Percentiles rank a stretch among this genome's conserved stretches.
phyloP scores from a whole-genome alignment of 164 flowering plant species.

The Echeveria elegans region DNA sequence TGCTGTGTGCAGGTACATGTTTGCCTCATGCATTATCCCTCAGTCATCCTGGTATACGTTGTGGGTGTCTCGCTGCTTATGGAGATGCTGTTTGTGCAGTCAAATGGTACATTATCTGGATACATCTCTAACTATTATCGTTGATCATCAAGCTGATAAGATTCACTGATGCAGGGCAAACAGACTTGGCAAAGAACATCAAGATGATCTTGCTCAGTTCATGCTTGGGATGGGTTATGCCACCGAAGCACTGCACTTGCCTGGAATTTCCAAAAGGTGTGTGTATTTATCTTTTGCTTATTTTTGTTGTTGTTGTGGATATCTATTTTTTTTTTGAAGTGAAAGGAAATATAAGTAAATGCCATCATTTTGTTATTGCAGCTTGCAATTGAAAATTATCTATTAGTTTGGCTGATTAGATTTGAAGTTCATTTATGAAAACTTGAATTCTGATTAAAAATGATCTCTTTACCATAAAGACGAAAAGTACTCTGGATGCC shows the following conservation, averaged over 20 bases:
- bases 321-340: neutral
- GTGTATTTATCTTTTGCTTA: neutral
- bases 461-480: too few species aligned
- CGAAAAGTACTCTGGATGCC: too few species aligned
- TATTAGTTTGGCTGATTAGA: too few species aligned
- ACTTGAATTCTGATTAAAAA: too few species aligned
- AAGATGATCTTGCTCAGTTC: slow-evolving; percentile 96
- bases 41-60: slow-evolving; percentile 96
- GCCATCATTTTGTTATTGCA: neutral
- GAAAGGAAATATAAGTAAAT: neutral
- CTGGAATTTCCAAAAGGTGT: slow-evolving; percentile 97
- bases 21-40: slow-evolving; percentile 92
- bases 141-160: neutral
- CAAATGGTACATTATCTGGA: slow-evolving; percentile 49
- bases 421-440: too few species aligned
- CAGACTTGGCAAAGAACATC: slow-evolving; percentile 97
- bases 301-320: neutral
- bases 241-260: slow-evolving; percentile 95
- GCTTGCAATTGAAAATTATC: too few species aligned
- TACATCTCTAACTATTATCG: neutral
- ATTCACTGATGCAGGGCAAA: slow-evolving; percentile 61
- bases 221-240: slow-evolving; percentile 99
- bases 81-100: slow-evolving; percentile 99
- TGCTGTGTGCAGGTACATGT: slow-evolving; percentile 60
- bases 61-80: slow-evolving; percentile 98